A percentile compares a stretch with the other conserved stretches of the same genome.
Conservation (phyloP, 1,284 basidiomycete species). For the Athelia psychrophila region DNA sequence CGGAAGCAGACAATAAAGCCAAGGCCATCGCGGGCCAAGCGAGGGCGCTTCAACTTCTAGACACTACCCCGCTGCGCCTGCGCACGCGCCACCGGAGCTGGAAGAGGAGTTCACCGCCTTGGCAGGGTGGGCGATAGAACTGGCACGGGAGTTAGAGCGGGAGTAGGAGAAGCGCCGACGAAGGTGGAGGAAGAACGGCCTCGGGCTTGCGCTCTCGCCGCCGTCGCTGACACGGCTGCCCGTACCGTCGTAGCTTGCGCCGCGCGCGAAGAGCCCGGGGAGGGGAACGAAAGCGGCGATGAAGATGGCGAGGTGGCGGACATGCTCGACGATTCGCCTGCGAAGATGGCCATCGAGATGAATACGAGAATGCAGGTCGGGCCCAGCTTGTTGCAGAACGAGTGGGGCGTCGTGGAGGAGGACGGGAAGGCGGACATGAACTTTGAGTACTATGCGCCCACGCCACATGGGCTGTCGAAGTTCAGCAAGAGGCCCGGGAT, state of each 20-base stretch:
- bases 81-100: constrained; percentile 72
- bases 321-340: constrained; percentile 40
- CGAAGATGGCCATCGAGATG: constrained; percentile 34
- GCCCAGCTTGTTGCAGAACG: too few relatives aligned
- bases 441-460: too few relatives aligned
- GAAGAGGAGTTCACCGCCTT: constrained; percentile 79
- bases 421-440: too few relatives aligned
- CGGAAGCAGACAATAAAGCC: constrained; percentile 68
- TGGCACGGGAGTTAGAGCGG: constrained; percentile 69
- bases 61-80: constrained; percentile 69
- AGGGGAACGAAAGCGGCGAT: constrained; percentile 20
- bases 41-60: constrained; percentile 68
- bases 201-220: constrained; percentile 37
- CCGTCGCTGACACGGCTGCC: constrained; percentile 38
- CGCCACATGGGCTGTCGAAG: too few relatives aligned
- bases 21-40: constrained; percentile 64
- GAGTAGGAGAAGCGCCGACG: constrained; percentile 61
- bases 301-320: constrained; percentile 17
- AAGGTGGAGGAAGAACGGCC: constrained; percentile 71
- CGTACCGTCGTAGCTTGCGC: constrained; percentile 47
- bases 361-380: constrained; percentile 36
- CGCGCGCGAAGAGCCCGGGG: constrained; percentile 31
- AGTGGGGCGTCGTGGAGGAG: too few relatives aligned
- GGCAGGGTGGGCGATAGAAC: constrained; percentile 67
- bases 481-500: too few relatives aligned